Percentiles rank a stretch among this genome's conserved stretches.
Conservation (phyloP, 108 stramenopile genomes). For the Aurantiochytrium sp. region DNA sequence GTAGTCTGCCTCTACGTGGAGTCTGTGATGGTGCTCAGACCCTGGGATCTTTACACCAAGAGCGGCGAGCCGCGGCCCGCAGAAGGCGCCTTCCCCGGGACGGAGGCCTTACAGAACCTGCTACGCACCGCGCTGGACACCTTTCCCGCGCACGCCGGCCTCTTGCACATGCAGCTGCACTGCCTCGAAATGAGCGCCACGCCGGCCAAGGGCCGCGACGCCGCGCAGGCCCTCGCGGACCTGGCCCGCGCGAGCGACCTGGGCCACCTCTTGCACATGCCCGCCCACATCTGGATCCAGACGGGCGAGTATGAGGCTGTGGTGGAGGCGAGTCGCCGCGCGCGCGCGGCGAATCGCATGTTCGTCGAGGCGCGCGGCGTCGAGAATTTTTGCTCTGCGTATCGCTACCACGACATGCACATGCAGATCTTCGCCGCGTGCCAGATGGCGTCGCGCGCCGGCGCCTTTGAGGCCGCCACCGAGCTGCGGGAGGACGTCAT, state of each 20-base stretch:
- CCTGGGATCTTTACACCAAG: constrained; percentile 2
- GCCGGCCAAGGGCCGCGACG: background rate
- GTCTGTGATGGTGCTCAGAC: background rate
- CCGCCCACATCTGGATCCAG: background rate
- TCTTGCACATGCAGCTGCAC: background rate
- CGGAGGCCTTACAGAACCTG: background rate
- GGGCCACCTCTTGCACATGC: constrained; percentile 7
- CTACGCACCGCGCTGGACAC: background rate
- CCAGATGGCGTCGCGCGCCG: background rate
- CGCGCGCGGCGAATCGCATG: background rate
- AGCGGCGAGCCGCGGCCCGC: background rate
- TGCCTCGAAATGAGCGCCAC: background rate
- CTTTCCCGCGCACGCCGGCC: background rate
- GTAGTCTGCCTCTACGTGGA: background rate
- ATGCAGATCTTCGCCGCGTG: background rate
- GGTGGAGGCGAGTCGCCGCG: background rate
- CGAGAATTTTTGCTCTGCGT: background rate
- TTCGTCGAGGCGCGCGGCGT: background rate
- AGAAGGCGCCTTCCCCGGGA: background rate
- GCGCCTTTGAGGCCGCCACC: background rate
- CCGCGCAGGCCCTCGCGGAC: background rate
- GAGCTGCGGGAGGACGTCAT: background rate
- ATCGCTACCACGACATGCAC: background rate
- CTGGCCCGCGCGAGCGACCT: background rate
- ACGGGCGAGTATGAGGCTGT: background rate